Conservation (phyloP, 225 moss, liverwort and hornwort genomes). For the Pseudisothecium myosuroides region DNA sequence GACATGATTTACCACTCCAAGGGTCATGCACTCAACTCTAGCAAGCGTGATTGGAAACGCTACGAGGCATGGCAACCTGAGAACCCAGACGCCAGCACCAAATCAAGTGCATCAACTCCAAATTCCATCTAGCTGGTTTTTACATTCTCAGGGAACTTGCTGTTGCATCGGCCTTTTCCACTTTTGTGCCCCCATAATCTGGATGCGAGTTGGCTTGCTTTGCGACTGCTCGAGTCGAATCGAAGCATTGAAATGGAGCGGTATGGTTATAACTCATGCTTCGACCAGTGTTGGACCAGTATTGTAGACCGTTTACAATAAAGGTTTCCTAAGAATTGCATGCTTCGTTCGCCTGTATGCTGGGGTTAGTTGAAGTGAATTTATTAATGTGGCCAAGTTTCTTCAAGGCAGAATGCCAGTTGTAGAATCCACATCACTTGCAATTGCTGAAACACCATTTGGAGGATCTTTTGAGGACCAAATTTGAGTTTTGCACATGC, state of each 20-base stretch:
- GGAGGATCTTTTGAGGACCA: neutral
- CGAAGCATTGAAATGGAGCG: neutral
- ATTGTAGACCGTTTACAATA: neutral
- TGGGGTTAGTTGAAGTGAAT: no score
- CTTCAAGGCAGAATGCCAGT: neutral
- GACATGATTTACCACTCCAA: slow-evolving; percentile 76
- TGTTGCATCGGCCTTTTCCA: neutral
- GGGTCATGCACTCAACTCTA: slow-evolving; percentile 78
- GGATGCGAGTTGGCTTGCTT: neutral
- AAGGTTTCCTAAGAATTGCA: neutral
- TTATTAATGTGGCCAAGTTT: neutral
- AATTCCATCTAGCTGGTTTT: slow-evolving; percentile 5
- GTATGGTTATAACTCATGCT: neutral
- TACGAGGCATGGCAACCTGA: slow-evolving; percentile 78
- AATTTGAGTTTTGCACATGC: neutral
- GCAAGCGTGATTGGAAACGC: slow-evolving; percentile 81
- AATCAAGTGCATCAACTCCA: slow-evolving; percentile 13
- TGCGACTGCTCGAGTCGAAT: neutral
- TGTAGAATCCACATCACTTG: neutral
- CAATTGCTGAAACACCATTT: neutral
- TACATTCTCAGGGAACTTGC: neutral
- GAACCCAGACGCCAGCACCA: slow-evolving; percentile 6
- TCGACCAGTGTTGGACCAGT: neutral
- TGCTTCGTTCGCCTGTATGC: neutral
- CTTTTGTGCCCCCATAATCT: neutral